A percentile compares a stretch with the other conserved stretches of the same genome.
Evolutionary conservation across 2,329 filamentous ascomycete species (phyloP).

Genomic region (Trichoderma sp.): DNA sequence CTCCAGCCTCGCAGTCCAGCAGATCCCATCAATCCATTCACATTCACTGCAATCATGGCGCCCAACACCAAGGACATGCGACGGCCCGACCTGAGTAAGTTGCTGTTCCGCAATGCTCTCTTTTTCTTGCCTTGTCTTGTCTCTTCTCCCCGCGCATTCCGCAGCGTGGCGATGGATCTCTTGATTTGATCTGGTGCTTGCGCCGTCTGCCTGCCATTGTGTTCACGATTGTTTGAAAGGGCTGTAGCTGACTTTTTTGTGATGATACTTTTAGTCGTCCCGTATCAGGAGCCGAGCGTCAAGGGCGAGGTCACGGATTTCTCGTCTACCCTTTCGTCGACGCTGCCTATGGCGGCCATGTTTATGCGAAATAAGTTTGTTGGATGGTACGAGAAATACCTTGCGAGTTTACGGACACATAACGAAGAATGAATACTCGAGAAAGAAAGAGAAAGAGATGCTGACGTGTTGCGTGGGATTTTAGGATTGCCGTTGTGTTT

Average conservation of each 20-base stretch:
- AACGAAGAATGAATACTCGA: background rate
- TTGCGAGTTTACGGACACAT: background rate
- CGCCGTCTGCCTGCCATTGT: background rate
- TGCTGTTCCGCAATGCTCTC: background rate
- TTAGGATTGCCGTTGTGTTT: constrained; percentile 63
- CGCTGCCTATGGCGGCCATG: constrained; percentile 94
- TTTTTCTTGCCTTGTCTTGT: background rate
- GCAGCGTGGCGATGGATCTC: background rate
- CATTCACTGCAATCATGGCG: constrained; percentile 40
- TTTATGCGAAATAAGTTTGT: constrained; percentile 87
- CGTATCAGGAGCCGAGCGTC: constrained; percentile 76
- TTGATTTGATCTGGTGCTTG: background rate
- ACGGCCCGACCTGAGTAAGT: constrained; percentile 50
- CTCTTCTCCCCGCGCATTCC: background rate
- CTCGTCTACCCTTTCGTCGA: constrained; percentile 71
- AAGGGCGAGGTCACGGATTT: constrained; percentile 70
- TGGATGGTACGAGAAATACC: constrained; percentile 56
- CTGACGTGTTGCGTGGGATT: background rate
- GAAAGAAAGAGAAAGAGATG: background rate
- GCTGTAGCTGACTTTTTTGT: background rate
- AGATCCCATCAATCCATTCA: background rate
- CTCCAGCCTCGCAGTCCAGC: background rate
- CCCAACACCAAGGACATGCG: constrained; percentile 49
- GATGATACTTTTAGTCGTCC: constrained; percentile 66
- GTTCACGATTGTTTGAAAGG: background rate